Evolutionary conservation across 805 yeast species (phyloP), one percentile per base, ranked within the genome.

Genomic region (Saccharomycopsis sp.): DNA sequence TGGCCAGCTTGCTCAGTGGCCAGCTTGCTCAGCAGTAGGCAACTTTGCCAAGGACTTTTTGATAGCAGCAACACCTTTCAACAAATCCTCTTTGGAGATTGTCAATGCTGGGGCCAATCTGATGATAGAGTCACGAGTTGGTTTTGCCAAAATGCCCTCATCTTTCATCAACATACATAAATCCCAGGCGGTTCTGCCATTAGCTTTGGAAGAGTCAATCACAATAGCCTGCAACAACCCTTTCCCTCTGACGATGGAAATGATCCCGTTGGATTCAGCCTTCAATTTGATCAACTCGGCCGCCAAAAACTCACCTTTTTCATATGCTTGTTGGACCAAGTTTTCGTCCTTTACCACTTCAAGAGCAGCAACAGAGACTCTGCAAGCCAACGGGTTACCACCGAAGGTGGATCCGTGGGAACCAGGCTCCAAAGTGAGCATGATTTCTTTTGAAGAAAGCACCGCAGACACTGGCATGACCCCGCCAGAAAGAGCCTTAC

Each of bases 321-420:
- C 67, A 20, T 61, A 62, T 4, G 96, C 78, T 62, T 94, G 76
- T 56, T 83, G 84, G 30, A 80, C 87, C 55, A 89, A 71, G 19
- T 78, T 70, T 64, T 89, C 97, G 52, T 89, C 94, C 60, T 71
- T 74, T 42, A 89, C 85, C 40, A 89, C 97, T 53, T 86, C 73
- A 50, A 89, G 69, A 9, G 97, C 96, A 45, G 95, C 96, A 59
- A 85, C 77, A 47, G 96, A 92, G 16, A 86, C 96, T 42, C 85
- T 73, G 51, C 94, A 85, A 17, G 95, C 89, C 59, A 89, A 72
- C 50, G 97, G 96, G 66, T 87, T 89, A 62, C 97, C 97, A 63
- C 97, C 97, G 59, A 84, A 89, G 17, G 97, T 89, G 21, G 96
- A 88, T 39, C 97, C 97, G 63, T 89, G 97, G 23, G 95, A 84